These are phyloP conservation scores for Pseudodiploospora longispora DNA, from an alignment of 2,329 filamentous ascomycete species.

Conservation along the genomic window DNA sequence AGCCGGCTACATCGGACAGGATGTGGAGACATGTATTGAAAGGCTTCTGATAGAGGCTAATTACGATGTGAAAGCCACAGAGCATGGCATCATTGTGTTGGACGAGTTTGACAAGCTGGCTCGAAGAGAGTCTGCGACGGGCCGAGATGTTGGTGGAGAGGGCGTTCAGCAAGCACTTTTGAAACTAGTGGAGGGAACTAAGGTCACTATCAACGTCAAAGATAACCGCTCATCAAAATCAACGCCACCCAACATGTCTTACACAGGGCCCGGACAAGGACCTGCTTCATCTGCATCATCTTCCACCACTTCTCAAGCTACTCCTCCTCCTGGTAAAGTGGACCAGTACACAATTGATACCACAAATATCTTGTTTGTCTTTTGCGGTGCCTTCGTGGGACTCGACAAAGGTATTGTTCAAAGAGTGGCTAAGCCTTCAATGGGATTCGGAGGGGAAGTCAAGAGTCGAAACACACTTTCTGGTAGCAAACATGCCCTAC, in stretches of 20 bases:
- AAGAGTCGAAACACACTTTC: constrained; percentile 45
- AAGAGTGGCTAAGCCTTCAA: constrained; percentile 74
- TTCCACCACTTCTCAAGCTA: constrained; percentile 36
- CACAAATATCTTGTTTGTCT: constrained; percentile 94
- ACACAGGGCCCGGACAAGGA: constrained; percentile 30
- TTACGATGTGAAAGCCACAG: constrained; percentile 75
- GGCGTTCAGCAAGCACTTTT: constrained; percentile 92
- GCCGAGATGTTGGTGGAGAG: constrained; percentile 90
- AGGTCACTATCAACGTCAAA: constrained; percentile 85
- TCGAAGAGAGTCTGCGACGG: constrained; percentile 75
- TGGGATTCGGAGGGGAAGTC: constrained; percentile 85
- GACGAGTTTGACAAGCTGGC: constrained; percentile 98
- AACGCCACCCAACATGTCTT: constrained; percentile 43
- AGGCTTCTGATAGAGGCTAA: constrained; percentile 82
- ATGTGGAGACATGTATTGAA: constrained; percentile 93
- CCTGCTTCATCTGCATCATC: constrained; percentile 16
- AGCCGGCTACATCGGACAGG: constrained; percentile 94
- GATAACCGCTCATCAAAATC: constrained; percentile 55
- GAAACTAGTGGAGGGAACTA: constrained; percentile 94
- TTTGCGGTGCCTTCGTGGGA: constrained; percentile 90
- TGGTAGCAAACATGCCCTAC: constrained; percentile 50
- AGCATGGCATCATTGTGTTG: constrained; percentile 88
- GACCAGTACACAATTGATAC: constrained; percentile 74
- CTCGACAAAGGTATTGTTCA: constrained; percentile 81
- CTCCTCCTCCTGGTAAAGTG: constrained; percentile 41